A percentile compares a stretch with the other conserved stretches of the same genome.
Evolutionary conservation across 345 rosid genomes (phyloP).

Genomic region (Euphorbia peplus): DNA sequence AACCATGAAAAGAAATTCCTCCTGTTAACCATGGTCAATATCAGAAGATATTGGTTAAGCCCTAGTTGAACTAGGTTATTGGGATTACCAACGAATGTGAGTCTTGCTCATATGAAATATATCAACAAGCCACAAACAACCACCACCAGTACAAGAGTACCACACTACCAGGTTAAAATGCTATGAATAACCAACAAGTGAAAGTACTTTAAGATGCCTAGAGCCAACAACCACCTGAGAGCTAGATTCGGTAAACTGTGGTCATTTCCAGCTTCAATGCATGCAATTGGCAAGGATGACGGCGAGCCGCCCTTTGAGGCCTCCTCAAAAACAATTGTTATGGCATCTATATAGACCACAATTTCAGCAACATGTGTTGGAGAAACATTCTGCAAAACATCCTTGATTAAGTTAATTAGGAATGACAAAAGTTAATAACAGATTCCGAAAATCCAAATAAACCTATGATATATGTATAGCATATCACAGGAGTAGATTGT

Average conservation of each 20-base stretch:
- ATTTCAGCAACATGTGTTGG: slow-evolving; percentile 67
- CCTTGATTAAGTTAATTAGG: slow-evolving; percentile 3
- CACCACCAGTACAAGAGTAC: slow-evolving; percentile 5
- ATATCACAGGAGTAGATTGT: not conserved
- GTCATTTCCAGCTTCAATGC: slow-evolving; percentile 87
- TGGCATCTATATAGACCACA: slow-evolving; percentile 78
- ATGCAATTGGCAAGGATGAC: slow-evolving; percentile 82
- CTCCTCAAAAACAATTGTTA: slow-evolving; percentile 84
- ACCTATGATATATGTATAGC: not conserved
- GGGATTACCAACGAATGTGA: slow-evolving; percentile 4
- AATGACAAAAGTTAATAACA: not conserved
- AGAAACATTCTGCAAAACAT: slow-evolving; percentile 72
- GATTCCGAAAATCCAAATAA: slow-evolving; percentile 12
- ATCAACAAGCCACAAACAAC: not conserved
- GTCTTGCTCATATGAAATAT: not conserved
- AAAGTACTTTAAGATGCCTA: slow-evolving; percentile 24
- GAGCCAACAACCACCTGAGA: slow-evolving; percentile 61
- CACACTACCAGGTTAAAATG: slow-evolving; percentile 3
- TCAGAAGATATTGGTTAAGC: not conserved
- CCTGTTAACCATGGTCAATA: not conserved
- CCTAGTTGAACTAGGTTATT: slow-evolving; percentile 5
- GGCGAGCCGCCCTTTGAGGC: slow-evolving; percentile 68
- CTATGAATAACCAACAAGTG: slow-evolving; percentile 16
- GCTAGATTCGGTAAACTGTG: slow-evolving; percentile 81
- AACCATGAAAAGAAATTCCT: slow-evolving; percentile 1